phyloP scores from a whole-genome alignment of 768 basidiomycete genomes.

The Panaeolus papilionaceus region DNA sequence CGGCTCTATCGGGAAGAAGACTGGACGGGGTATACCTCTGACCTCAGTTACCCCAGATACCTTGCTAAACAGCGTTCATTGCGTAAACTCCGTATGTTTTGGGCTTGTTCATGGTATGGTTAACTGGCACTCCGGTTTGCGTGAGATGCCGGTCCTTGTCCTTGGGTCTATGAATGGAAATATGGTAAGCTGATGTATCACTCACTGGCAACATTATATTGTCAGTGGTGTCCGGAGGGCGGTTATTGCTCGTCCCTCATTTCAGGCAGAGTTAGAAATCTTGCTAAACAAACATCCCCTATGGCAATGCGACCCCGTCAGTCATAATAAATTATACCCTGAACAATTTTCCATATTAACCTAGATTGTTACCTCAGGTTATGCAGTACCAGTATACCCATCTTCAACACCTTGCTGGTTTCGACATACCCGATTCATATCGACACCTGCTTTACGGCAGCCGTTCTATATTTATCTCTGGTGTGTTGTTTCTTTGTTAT shows the following conservation, averaged over 20 bases:
- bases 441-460: constrained; percentile 1
- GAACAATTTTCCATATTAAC: neutral
- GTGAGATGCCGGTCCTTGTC: neutral
- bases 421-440: constrained; percentile 4
- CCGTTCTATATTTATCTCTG: neutral
- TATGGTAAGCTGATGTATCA: neutral
- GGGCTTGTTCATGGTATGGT: neutral
- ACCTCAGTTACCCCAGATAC: constrained; percentile 7
- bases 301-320: no score
- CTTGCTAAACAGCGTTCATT: neutral
- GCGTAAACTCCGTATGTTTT: neutral
- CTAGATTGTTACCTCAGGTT: neutral
- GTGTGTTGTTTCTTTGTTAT: constrained; percentile 5
- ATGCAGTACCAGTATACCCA: neutral
- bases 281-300: neutral
- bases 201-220: neutral
- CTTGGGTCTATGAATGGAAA: neutral
- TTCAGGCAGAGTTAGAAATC: neutral
- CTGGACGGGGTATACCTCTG: neutral
- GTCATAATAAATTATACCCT: no score
- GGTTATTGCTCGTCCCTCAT: neutral
- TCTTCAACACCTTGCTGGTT: neutral
- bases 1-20: constrained; percentile 5
- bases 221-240: constrained; percentile 2
- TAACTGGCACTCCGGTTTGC: neutral